Evolutionary conservation across 2,329 filamentous ascomycete genomes (phyloP).

Genomic region (Colletotrichum orbiculare): DNA sequence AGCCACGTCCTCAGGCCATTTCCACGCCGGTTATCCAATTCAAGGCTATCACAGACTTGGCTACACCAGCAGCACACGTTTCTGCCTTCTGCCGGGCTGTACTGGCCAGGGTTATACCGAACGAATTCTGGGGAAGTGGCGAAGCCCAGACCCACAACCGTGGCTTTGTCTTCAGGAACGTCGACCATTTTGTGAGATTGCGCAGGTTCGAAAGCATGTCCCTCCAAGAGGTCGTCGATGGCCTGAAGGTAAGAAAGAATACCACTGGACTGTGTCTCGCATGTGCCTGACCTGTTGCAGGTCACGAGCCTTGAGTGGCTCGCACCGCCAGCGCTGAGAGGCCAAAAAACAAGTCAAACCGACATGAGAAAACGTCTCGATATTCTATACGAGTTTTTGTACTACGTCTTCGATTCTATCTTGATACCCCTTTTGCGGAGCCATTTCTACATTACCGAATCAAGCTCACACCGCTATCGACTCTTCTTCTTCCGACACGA

Average conservation of each 20-base stretch:
- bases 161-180: conserved; percentile 67
- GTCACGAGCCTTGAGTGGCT: conserved; percentile 80
- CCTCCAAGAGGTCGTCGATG: conserved; percentile 81
- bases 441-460: conserved; percentile 96
- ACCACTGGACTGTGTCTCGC: neutral
- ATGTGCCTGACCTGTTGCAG: conserved; percentile 52
- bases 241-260: conserved; percentile 71
- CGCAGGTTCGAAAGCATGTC: conserved; percentile 84
- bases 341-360: conserved; percentile 71
- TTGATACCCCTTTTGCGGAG: conserved; percentile 86
- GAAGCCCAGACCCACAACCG: conserved; percentile 69
- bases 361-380: conserved; percentile 82
- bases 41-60: conserved; percentile 70
- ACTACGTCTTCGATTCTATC: conserved; percentile 93
- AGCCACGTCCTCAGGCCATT: neutral
- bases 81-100: conserved; percentile 89
- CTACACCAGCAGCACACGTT: conserved; percentile 75
- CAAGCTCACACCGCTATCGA: conserved; percentile 79
- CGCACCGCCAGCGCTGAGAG: conserved; percentile 59
- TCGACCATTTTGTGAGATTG: conserved; percentile 83
- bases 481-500: conserved; percentile 97
- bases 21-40: conserved; percentile 51
- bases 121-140: conserved; percentile 77
- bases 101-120: conserved; percentile 77
- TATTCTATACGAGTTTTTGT: conserved; percentile 85